A percentile compares a stretch with the other conserved stretches of the same genome.
Conservation (phyloP, 345 rosid genomes). For the Brassica napus region DNA sequence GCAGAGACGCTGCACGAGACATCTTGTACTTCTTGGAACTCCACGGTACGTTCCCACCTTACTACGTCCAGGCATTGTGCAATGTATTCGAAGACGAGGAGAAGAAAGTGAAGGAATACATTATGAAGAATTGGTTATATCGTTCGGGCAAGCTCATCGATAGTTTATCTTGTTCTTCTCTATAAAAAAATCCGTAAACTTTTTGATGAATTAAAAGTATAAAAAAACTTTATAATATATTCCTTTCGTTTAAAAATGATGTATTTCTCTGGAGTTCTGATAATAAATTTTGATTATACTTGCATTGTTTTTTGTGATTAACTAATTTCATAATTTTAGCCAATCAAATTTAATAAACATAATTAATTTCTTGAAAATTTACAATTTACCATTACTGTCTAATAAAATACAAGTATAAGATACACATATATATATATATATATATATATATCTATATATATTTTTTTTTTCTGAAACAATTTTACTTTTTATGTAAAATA, state of each 20-base stretch:
- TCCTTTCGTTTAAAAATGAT: no score
- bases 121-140: neutral
- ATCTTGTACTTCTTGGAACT: neutral
- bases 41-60: neutral
- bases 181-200: neutral
- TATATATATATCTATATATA: no score
- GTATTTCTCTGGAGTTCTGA: neutral
- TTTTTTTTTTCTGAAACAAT: no score
- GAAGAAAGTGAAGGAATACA: neutral
- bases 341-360: no score
- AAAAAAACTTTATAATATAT: neutral
- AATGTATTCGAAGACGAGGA: neutral
- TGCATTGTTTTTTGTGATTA: no score
- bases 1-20: neutral
- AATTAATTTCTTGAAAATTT: no score
- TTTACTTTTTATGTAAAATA: no score
- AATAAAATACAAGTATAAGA: no score
- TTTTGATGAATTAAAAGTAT: neutral
- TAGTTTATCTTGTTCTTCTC: neutral
- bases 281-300: no score
- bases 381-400: no score
- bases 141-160: neutral
- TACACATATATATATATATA: no score
- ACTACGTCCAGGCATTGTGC: neutral
- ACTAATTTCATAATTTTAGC: no score